Evolutionary conservation across 139 green algal species (phyloP), one percentile per base, ranked within the genome.

Genomic region (Pycnococcus provasolii): DNA sequence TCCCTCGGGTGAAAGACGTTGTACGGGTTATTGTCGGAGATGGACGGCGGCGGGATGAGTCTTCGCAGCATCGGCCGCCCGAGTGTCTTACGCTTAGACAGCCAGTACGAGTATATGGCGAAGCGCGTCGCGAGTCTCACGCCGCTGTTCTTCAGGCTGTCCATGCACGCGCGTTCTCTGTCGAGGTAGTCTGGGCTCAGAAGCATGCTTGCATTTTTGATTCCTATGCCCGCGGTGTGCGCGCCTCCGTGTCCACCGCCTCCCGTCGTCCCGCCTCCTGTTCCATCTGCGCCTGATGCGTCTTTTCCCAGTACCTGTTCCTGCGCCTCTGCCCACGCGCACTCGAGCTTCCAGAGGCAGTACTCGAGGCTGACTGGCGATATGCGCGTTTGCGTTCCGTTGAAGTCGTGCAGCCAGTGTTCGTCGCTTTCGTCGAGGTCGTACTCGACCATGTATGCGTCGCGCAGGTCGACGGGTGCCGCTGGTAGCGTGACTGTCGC

Each of bases 401-500:
- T 98, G 73, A 90, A 89, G 0, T 75, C 53, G 39, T 76, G 68
- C 51, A 98, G 79, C 91, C 92, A 98, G 45, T 83, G 71, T 66
- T 93, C 86, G 61, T 98, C 92, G 42, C 95, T 87, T 1, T 84
- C 73, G 66, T 98, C 92, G 54, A 98, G 77, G 58, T 98, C 92
- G 70, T 96, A 97, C 79, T 98, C 92, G 43, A 95, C 58, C 3
- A 61, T 44, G 51, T 4, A 62, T 61, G 13, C 46, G 40, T 46
- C 37, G 45, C 45, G 13, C 42, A 67, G 26, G 47, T 13, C 41
- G 42, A 55, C 11, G 39, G 58, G 11, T 9, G 66, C n/a, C 45
- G 7, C 62, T 13, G 60, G 7, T 39, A 8, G 7, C 63, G 40
- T 72, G 62, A 13, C 11, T 9, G 62, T 11, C 9, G 62, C 42